These are phyloP conservation scores for Blastomyces percursus DNA, from an alignment of 2,329 filamentous ascomycete genomes.

Conservation along the genomic window DNA sequence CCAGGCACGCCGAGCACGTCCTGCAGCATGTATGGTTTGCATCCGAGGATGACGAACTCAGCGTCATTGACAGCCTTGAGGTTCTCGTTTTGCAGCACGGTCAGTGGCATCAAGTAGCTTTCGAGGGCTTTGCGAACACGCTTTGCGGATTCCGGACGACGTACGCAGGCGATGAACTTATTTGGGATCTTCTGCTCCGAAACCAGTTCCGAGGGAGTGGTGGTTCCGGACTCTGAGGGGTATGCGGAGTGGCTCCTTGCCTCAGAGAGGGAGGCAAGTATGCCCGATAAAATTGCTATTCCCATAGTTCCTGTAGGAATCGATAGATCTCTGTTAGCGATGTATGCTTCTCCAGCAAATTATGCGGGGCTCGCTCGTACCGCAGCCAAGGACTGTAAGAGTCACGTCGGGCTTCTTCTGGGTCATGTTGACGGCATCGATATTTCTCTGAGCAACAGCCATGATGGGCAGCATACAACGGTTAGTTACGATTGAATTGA, in stretches of 20 bases:
- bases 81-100: constrained; percentile 62
- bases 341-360: not conserved
- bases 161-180: constrained; percentile 71
- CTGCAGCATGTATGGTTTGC: constrained; percentile 66
- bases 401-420: constrained; percentile 40
- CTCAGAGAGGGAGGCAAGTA: constrained; percentile 58
- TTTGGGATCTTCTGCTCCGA: constrained; percentile 52
- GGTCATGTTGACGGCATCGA: constrained; percentile 25
- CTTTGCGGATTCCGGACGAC: constrained; percentile 56
- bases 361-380: constrained; percentile 39
- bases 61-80: constrained; percentile 54
- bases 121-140: constrained; percentile 56
- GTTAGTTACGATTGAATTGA: not conserved
- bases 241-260: constrained; percentile 31
- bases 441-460: constrained; percentile 2
- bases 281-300: constrained; percentile 69
- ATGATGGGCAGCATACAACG: not conserved
- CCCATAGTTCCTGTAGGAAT: constrained; percentile 62
- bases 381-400: constrained; percentile 71
- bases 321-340: constrained; percentile 4
- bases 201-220: constrained; percentile 27
- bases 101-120: constrained; percentile 51
- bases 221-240: constrained; percentile 29
- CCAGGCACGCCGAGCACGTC: constrained; percentile 57
- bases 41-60: constrained; percentile 65